A percentile compares a stretch with the other conserved stretches of the same genome.
phyloP scores from a whole-genome alignment of 2,329 filamentous ascomycete genomes.

The Penicillium brevicompactum region DNA sequence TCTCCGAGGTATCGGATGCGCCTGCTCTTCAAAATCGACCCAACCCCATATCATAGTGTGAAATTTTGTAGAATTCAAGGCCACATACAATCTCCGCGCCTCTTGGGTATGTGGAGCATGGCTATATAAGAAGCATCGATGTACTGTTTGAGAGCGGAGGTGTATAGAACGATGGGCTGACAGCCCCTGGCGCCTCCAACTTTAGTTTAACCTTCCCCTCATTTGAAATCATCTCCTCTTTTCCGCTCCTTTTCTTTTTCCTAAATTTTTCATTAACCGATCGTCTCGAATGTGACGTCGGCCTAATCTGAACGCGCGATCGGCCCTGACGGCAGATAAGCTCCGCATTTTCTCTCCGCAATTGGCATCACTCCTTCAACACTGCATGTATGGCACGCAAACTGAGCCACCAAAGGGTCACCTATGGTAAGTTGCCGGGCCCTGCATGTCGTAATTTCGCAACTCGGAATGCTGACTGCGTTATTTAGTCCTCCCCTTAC shows the following conservation, averaged over 20 bases:
- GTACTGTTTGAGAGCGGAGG: no score
- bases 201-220: conserved; percentile 24
- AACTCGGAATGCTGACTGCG: conserved; percentile 9
- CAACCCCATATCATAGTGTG: no score
- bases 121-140: no score
- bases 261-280: background rate
- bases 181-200: conserved; percentile 17
- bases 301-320: conserved; percentile 23
- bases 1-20: no score
- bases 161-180: conserved; percentile 4
- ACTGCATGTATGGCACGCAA: conserved; percentile 63
- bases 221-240: conserved; percentile 28
- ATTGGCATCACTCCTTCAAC: conserved; percentile 23
- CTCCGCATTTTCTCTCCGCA: conserved; percentile 34
- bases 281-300: conserved; percentile 22
- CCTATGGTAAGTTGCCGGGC: conserved; percentile 59
- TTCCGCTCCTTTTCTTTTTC: background rate
- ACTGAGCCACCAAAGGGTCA: conserved; percentile 67
- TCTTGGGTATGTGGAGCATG: no score
- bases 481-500: conserved; percentile 67
- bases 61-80: no score
- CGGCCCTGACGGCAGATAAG: conserved; percentile 25
- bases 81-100: no score
- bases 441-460: background rate
- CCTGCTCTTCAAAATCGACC: no score